These are phyloP conservation scores for Aspergillus indologenus DNA, from an alignment of 495 filamentous ascomycete species.

Conservation along the genomic window DNA sequence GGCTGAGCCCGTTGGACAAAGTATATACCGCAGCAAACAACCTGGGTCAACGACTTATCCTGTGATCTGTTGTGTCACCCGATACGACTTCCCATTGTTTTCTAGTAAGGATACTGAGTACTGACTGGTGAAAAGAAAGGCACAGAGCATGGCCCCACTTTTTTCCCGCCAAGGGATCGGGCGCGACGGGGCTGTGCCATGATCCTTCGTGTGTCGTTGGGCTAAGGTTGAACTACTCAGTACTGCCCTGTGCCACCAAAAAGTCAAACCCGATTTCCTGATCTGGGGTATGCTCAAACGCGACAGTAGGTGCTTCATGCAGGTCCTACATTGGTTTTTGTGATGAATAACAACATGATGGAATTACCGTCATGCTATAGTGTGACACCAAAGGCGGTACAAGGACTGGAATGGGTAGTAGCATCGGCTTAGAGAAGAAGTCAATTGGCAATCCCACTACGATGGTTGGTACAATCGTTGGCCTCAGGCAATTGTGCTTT, in stretches of 20 bases:
- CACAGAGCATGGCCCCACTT: background rate
- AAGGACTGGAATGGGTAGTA: background rate
- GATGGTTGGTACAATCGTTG: too few species aligned
- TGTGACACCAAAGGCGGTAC: background rate
- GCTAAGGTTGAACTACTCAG: conserved; percentile 3
- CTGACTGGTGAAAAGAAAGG: background rate
- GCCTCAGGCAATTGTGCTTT: background rate
- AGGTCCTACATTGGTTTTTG: background rate
- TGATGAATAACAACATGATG: background rate
- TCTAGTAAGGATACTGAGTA: background rate
- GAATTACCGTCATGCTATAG: background rate
- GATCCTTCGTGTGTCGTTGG: background rate
- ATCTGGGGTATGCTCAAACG: background rate
- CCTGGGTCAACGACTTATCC: background rate
- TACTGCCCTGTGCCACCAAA: background rate
- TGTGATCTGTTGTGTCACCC: background rate
- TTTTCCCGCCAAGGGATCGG: conserved; percentile 5
- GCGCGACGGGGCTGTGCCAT: conserved; percentile 10
- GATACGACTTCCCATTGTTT: background rate
- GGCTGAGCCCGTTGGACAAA: background rate
- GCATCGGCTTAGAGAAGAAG: conserved; percentile 2
- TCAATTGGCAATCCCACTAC: too few species aligned
- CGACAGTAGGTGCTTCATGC: background rate
- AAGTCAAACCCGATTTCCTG: background rate
- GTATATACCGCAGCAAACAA: background rate